Conservation (phyloP, 2,329 filamentous ascomycete species). For the Didymella glomerata region DNA sequence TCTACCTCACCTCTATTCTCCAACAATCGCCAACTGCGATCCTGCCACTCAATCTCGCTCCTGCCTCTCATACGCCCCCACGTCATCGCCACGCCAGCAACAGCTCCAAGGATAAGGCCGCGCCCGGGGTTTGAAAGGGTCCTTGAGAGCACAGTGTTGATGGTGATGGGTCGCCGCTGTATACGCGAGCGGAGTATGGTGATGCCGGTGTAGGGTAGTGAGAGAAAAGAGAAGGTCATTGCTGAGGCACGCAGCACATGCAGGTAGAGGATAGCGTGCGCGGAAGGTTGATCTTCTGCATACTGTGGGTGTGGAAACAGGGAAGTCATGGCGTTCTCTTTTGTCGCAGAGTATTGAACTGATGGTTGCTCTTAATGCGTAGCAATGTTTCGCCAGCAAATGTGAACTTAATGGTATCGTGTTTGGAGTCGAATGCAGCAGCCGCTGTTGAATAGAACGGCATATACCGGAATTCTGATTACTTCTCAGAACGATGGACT, state of each 20-base stretch:
- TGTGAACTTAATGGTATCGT: neutral
- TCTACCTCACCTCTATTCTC: slow-evolving; percentile 64
- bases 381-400: too few relatives aligned
- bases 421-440: neutral
- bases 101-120: slow-evolving; percentile 57
- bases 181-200: slow-evolving; percentile 28
- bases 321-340: slow-evolving; percentile 59
- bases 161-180: slow-evolving; percentile 22
- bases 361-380: neutral
- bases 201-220: slow-evolving; percentile 48
- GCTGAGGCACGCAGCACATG: slow-evolving; percentile 68
- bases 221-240: slow-evolving; percentile 61
- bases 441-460: neutral
- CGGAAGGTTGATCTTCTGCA: slow-evolving; percentile 69
- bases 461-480: neutral
- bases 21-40: slow-evolving; percentile 68
- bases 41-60: slow-evolving; percentile 70
- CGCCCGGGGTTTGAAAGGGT: slow-evolving; percentile 57
- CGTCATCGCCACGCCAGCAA: slow-evolving; percentile 56
- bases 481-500: neutral
- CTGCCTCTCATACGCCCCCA: slow-evolving; percentile 63
- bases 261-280: slow-evolving; percentile 63
- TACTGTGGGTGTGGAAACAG: slow-evolving; percentile 64
- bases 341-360: neutral
- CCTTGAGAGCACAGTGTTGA: slow-evolving; percentile 29